Base-by-base conservation (phyloP, 2,329 filamentous ascomycete species). In the Geoglossum cookeanum region DNA sequence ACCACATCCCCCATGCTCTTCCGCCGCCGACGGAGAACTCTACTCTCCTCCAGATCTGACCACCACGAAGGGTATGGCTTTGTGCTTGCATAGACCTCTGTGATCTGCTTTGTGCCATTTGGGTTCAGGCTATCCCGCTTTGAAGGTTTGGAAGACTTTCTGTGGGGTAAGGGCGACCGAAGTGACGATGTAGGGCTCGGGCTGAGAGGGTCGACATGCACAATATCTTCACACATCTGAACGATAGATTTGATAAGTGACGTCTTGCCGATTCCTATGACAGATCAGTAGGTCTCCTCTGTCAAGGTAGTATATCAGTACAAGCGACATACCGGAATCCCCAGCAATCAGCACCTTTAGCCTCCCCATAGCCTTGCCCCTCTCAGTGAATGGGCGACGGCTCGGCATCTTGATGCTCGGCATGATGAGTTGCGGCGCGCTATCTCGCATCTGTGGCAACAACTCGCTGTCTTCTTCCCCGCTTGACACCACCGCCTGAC, bases 371-470 rank as follows among this genome's bases (percentile, higher is more conserved):
- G 77, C 78, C 71, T 85, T 91, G 15, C 92, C 92, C 52, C 79
- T 78, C n/a, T 85, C 81, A 0, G 92, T 96, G 68, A 97, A 97
- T 0, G 90, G 90, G 55, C 89, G 78, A 55, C 92, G 81, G 60
- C 81, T 85, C 3, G 92, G 91, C 79, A 98, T 92, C 60, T 80
- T 83, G 64, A 98, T 84, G 65, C 89, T 95, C 4, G 92, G 92
- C 92, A 98, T 98, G 59, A 98, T 87, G n/a, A 98, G 77, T 68
- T 97, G 90, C 29, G 85, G 84, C 45, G 71, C 64, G 65, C 72
- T 68, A 59, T 70, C 69, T 32, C 66, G 64, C 2, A 68, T 57
- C 54, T 65, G 64, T 8, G 64, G 63, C 7, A 67, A 66, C 6
- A 61, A 62, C 59, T 66, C 65, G 39, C 73, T 75, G 66, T 78